Evolutionary conservation across 371 early-diverging fungal genomes (phyloP), one percentile per base, ranked within the genome.

Genomic region (Ordospora colligata): DNA sequence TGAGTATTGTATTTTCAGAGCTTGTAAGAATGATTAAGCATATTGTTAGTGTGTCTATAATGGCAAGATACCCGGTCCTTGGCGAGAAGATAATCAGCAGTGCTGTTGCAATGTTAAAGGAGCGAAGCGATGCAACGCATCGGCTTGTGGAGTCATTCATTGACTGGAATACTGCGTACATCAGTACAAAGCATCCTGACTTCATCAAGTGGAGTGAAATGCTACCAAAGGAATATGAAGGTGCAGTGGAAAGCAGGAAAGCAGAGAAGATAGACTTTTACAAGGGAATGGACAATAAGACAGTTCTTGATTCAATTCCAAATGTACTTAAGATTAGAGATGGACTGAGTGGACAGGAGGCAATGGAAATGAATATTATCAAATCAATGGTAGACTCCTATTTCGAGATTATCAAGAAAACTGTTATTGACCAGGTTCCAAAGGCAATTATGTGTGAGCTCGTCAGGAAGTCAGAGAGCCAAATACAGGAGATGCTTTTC

Each of bases 161-260:
- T 63, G 85, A 88, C 54, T 90, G 92, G 74, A 89, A 93, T 83
- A 87, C 89, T 54, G 88, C 91, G 1, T 98, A 97, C 83, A 90
- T 98, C 84, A 96, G 95, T 87, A 96, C 97, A 0, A 95, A 88
- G 14, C 96, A 97, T 81, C 96, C 96, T 6, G 96, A 97, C 83
- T 97, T 97, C 81, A 86, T 89, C 53, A 89, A 50, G 21, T 74
- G 90, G 53, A 90, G 87, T 0, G 88, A 88, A 0, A 89, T 88
- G 7, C 89, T 90, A 22, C 64, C 52, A 6, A 68, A 71, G 58
- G 77, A 71, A 17, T 32, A 22, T 23, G 73, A 75, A 50, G 44
- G 47, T 22, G 11, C 22, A 23, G 11, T 43, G 22, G 50, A 40
- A 32, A 23, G 27, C 37, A 52, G 62, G 9, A 71, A 73, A 45